Evolutionary conservation across 2,329 filamentous ascomycete genomes (phyloP).

Genomic region (Helotiales sp.): DNA sequence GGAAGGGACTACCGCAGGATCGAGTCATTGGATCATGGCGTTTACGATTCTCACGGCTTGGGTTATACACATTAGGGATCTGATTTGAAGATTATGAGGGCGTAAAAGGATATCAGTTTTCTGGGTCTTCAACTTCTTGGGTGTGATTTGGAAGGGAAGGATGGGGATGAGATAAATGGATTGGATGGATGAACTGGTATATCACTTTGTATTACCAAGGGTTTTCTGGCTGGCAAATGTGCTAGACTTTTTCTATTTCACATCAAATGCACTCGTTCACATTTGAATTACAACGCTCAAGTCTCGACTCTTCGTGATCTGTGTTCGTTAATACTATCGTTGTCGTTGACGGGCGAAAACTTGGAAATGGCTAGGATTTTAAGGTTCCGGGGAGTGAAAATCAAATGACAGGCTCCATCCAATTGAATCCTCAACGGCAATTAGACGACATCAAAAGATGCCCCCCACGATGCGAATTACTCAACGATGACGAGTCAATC

Average conservation of each 20-base stretch:
- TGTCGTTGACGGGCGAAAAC: too few relatives aligned
- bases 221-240: slow-evolving; percentile 11
- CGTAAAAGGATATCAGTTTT: slow-evolving; percentile 19
- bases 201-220: slow-evolving; percentile 14
- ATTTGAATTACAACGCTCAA: background rate
- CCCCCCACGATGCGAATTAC: background rate
- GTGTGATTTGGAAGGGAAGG: background rate
- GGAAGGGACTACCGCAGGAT: slow-evolving; percentile 29
- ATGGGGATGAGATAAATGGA: background rate
- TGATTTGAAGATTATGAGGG: slow-evolving; percentile 17
- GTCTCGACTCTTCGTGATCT: background rate
- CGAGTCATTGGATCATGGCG: slow-evolving; percentile 32
- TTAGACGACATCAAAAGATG: background rate
- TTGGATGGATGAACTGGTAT: background rate
- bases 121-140: slow-evolving; percentile 10
- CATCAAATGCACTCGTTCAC: slow-evolving; percentile 3
- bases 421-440: background rate
- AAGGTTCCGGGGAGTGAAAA: background rate
- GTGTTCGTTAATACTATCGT: too few relatives aligned
- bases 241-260: slow-evolving; percentile 9
- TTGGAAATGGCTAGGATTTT: too few relatives aligned
- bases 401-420: background rate
- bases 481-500: too few relatives aligned
- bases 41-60: slow-evolving; percentile 26
- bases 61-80: slow-evolving; percentile 23